phyloP scores from a whole-genome alignment of 2,329 filamentous ascomycete species.

The Zymoseptoria tritici region DNA sequence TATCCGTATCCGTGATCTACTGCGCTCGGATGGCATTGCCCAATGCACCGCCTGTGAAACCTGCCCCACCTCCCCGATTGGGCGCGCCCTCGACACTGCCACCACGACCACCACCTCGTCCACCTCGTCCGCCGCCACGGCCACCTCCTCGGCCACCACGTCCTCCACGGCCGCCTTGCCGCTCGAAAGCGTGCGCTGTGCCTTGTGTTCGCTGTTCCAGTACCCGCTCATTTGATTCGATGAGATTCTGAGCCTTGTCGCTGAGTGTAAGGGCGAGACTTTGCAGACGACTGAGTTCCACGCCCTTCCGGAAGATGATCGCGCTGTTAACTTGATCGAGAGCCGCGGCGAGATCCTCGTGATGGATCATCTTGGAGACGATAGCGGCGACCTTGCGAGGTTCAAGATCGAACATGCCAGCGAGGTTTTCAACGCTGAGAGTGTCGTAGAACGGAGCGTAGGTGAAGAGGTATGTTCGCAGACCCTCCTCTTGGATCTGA shows the following conservation, averaged over 20 bases:
- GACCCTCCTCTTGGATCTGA: slow-evolving; percentile 97
- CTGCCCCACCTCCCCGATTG: slow-evolving; percentile 68
- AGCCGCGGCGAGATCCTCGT: slow-evolving; percentile 93
- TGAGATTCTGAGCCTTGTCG: slow-evolving; percentile 92
- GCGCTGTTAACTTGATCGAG: slow-evolving; percentile 96
- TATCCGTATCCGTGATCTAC: slow-evolving; percentile 9
- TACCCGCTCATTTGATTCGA: slow-evolving; percentile 95
- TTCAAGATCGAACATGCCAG: slow-evolving; percentile 91
- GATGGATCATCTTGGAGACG: slow-evolving; percentile 98
- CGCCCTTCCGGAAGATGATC: slow-evolving; percentile 98
- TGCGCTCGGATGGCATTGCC: slow-evolving; percentile 50
- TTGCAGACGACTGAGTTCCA: slow-evolving; percentile 92
- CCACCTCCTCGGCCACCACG: slow-evolving; percentile 54
- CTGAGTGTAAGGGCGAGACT: slow-evolving; percentile 87
- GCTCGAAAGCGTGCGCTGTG: slow-evolving; percentile 88
- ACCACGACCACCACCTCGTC: slow-evolving; percentile 52
- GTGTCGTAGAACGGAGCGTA: slow-evolving; percentile 99
- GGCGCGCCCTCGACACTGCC: slow-evolving; percentile 48
- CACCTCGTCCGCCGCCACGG: slow-evolving; percentile 51
- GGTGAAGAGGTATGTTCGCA: slow-evolving; percentile 97
- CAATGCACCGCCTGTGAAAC: slow-evolving; percentile 75
- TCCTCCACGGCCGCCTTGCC: slow-evolving; percentile 71
- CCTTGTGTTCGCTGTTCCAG: slow-evolving; percentile 95
- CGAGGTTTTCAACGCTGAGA: slow-evolving; percentile 74
- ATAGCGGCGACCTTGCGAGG: slow-evolving; percentile 87